Percentiles rank a stretch among this genome's conserved stretches.
Evolutionary conservation across 176 grass and related monocot genomes (phyloP).

Genomic region (Echinochloa phyllopogon): DNA sequence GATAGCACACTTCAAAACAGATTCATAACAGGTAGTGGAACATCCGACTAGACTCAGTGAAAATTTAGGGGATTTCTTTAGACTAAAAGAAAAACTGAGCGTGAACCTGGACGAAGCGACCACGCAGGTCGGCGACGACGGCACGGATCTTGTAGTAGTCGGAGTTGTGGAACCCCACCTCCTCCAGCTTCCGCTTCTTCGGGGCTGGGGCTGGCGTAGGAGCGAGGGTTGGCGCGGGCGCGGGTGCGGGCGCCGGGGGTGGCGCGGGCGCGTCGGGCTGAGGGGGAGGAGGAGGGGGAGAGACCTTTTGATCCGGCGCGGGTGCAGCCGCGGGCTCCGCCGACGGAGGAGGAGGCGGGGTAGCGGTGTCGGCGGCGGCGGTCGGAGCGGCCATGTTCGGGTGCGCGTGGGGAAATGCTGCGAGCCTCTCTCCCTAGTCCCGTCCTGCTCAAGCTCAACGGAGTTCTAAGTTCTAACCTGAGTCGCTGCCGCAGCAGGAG

Average conservation of each 20-base stretch:
- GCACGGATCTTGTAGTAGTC: conserved; percentile 67
- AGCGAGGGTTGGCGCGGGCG: background rate
- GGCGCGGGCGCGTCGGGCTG: conserved; percentile 30
- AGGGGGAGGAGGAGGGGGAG: conserved; percentile 16
- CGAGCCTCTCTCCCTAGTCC: background rate
- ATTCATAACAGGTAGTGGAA: background rate
- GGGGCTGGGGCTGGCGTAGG: background rate
- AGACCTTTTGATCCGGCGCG: conserved; percentile 27
- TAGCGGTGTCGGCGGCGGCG: background rate
- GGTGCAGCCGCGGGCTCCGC: conserved; percentile 12
- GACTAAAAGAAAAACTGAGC: background rate
- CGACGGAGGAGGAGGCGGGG: conserved; percentile 23
- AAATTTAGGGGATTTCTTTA: background rate
- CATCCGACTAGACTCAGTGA: background rate
- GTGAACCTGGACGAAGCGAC: conserved; percentile 48
- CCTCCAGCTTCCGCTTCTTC: conserved; percentile 46
- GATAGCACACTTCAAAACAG: conserved; percentile 33
- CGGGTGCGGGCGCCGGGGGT: background rate
- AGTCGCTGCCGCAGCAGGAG: no score
- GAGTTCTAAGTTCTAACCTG: no score
- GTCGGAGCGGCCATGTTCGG: conserved; percentile 32
- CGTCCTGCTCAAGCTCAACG: no score
- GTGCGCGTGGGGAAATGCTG: conserved; percentile 5
- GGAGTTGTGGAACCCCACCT: conserved; percentile 45
- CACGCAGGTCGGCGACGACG: conserved; percentile 38